A percentile compares a stretch with the other conserved stretches of the same genome.
These are phyloP conservation scores for Metarhizium guizhouense DNA, from an alignment of 2,329 filamentous ascomycete species.

Conservation along the genomic window DNA sequence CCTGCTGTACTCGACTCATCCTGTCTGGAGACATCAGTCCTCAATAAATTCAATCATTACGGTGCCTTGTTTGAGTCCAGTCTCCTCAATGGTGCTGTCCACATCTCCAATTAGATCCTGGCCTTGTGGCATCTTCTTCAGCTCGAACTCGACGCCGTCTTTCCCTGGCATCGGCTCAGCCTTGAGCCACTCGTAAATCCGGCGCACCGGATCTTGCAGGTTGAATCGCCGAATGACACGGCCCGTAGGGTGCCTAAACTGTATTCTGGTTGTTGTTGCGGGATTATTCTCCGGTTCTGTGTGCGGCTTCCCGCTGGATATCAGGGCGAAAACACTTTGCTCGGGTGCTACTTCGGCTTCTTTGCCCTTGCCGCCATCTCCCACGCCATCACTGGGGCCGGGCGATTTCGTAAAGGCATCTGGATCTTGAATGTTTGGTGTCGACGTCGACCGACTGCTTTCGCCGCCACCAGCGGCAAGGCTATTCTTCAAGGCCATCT, in stretches of 20 bases:
- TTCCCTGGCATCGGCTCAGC: slow-evolving; percentile 76
- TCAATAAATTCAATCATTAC: slow-evolving; percentile 91
- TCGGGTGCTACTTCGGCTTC: slow-evolving; percentile 29
- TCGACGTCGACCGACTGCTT: slow-evolving; percentile 26
- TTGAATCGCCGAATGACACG: slow-evolving; percentile 82
- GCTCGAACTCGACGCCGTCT: slow-evolving; percentile 70
- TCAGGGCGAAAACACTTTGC: slow-evolving; percentile 53
- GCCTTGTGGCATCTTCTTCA: slow-evolving; percentile 70
- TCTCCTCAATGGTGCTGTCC: slow-evolving; percentile 66
- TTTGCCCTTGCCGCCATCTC: slow-evolving; percentile 35
- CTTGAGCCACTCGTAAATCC: slow-evolving; percentile 96
- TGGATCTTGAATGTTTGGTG: slow-evolving; percentile 62
- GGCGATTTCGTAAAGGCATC: slow-evolving; percentile 72
- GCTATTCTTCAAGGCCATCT: slow-evolving; percentile 87
- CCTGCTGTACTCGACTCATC: background rate
- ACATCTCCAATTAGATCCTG: slow-evolving; percentile 73
- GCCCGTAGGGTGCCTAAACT: slow-evolving; percentile 79
- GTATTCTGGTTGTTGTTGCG: slow-evolving; percentile 73
- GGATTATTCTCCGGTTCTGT: slow-evolving; percentile 66
- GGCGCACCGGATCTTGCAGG: slow-evolving; percentile 64
- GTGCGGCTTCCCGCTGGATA: slow-evolving; percentile 66
- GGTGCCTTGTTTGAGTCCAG: slow-evolving; percentile 82
- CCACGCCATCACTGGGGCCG: slow-evolving; percentile 16
- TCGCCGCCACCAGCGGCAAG: slow-evolving; percentile 42
- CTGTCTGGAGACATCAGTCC: slow-evolving; percentile 22